Evolutionary conservation across 2,329 filamentous ascomycete genomes (phyloP).

Genomic region (Penicillium sp.): DNA sequence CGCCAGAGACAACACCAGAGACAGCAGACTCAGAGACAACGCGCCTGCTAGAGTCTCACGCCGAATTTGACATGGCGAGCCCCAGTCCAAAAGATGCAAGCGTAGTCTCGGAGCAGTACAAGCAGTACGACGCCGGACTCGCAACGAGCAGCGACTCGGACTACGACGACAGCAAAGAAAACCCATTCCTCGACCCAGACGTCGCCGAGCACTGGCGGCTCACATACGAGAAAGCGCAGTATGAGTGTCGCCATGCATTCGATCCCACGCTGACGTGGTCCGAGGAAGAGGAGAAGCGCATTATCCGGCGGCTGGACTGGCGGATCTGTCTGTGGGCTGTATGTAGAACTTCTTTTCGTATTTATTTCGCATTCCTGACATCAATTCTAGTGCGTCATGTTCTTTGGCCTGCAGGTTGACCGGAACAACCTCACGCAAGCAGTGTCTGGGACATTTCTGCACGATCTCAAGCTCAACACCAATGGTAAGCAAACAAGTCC

Average conservation of each 20-base stretch:
- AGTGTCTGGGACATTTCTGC: slow-evolving; percentile 12
- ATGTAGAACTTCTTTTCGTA: not conserved
- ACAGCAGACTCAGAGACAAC: not conserved
- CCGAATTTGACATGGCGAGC: not conserved
- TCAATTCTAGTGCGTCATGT: slow-evolving; percentile 8
- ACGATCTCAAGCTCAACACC: slow-evolving; percentile 9
- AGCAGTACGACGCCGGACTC: not conserved
- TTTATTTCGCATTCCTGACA: too few relatives aligned
- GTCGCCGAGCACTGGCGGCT: slow-evolving; percentile 52
- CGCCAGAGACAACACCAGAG: not conserved
- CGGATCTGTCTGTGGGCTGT: slow-evolving; percentile 13
- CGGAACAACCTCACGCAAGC: slow-evolving; percentile 11
- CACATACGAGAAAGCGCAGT: slow-evolving; percentile 52
- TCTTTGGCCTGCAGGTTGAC: slow-evolving; percentile 13
- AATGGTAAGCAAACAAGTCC: slow-evolving; percentile 8
- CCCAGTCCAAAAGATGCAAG: not conserved
- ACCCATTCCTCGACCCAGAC: slow-evolving; percentile 48
- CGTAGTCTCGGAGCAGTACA: not conserved
- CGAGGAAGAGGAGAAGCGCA: slow-evolving; percentile 20
- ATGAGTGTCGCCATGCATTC: slow-evolving; percentile 44
- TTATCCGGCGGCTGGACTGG: slow-evolving; percentile 11
- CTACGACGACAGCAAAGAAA: slow-evolving; percentile 6
- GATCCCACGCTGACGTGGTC: slow-evolving; percentile 36
- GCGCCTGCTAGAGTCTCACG: not conserved
- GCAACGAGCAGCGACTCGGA: not conserved